These are phyloP conservation scores for Metschnikowia sp. DNA, from an alignment of 805 yeast species.

Conservation along the genomic window DNA sequence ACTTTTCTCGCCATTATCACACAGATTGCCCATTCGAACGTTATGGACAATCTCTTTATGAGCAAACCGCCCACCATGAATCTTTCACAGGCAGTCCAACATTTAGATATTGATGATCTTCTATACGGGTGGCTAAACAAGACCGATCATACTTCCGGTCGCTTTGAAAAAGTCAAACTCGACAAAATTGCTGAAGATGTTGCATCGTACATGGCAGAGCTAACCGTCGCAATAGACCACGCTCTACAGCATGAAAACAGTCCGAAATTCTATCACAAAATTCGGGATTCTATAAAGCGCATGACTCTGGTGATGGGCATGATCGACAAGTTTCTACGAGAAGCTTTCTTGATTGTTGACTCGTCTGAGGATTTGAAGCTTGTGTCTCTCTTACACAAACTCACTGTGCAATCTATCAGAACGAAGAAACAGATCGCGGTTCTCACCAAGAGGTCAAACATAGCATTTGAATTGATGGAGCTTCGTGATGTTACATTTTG, in stretches of 20 bases:
- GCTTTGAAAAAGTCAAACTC: conserved; percentile 1
- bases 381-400: not conserved
- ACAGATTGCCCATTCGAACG: no score
- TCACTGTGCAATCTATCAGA: conserved; percentile 5
- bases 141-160: not conserved
- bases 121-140: not conserved
- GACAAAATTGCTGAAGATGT: conserved; percentile 29
- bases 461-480: conserved; percentile 9
- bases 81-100: not conserved
- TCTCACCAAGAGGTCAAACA: conserved; percentile 2
- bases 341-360: not conserved
- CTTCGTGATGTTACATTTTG: conserved; percentile 5
- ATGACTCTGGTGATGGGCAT: not conserved
- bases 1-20: no score
- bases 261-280: not conserved
- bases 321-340: conserved; percentile 2
- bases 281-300: not conserved
- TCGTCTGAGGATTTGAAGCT: not conserved
- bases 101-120: not conserved
- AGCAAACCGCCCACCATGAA: not conserved
- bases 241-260: not conserved
- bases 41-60: not conserved
- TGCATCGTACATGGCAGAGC: conserved; percentile 21
- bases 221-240: conserved; percentile 4
- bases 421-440: conserved; percentile 6